These are phyloP conservation scores for Metschnikowia gruessii DNA, from an alignment of 805 yeast genomes.

Conservation along the genomic window DNA sequence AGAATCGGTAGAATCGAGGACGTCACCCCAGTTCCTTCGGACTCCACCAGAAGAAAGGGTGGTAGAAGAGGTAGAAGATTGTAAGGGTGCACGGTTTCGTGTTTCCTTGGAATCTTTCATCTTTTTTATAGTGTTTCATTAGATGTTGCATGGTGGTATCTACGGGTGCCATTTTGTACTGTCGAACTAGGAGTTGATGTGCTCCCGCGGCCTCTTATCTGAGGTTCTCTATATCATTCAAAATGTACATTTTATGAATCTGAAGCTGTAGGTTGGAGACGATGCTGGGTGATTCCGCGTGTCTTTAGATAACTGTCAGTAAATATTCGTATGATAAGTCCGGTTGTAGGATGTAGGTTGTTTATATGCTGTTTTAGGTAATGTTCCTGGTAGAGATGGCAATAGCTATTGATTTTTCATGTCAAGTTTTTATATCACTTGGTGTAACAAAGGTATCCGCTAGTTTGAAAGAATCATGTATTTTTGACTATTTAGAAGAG, in stretches of 20 bases:
- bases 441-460: too few species aligned
- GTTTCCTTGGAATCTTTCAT: slow-evolving; percentile 4
- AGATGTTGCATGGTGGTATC: slow-evolving; percentile 5
- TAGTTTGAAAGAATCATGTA: too few species aligned
- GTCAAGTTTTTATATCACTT: too few species aligned
- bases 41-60: slow-evolving; percentile 99
- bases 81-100: slow-evolving; percentile 29
- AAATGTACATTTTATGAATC: slow-evolving; percentile 16
- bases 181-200: slow-evolving; percentile 13
- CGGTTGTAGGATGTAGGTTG: too few species aligned
- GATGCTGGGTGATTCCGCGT: too few species aligned
- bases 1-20: slow-evolving; percentile 99
- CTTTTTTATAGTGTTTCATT: slow-evolving; percentile 13
- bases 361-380: too few species aligned
- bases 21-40: slow-evolving; percentile 99
- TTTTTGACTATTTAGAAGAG: too few species aligned
- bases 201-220: slow-evolving; percentile 7
- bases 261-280: neutral
- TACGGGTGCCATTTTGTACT: neutral
- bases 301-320: too few species aligned
- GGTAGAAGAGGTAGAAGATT: slow-evolving; percentile 99
- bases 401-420: too few species aligned
- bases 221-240: slow-evolving; percentile 14
- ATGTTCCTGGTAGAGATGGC: too few species aligned
- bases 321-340: too few species aligned